phyloP scores from a whole-genome alignment of 192 early-diverging fungal species.

The Paraglomus brasilianum region DNA sequence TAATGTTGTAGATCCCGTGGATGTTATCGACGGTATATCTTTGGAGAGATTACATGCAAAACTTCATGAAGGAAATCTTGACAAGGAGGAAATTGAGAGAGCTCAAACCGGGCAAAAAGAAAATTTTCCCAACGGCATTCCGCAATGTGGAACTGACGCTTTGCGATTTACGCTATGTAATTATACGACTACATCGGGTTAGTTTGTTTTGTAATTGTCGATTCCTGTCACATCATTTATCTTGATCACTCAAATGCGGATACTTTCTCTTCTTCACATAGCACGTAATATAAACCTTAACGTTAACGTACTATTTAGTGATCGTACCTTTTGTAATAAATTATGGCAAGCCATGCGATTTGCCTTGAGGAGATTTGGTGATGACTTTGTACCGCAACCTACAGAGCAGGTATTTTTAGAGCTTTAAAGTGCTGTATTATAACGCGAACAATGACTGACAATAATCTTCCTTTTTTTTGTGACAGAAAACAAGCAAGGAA shows the following conservation, averaged over 20 bases:
- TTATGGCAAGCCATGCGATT: slow-evolving; percentile 98
- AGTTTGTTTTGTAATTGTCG: slow-evolving; percentile 1
- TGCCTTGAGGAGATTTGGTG: slow-evolving; percentile 93
- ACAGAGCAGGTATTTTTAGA: slow-evolving; percentile 35
- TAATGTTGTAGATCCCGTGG: slow-evolving; percentile 97
- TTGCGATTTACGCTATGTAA: slow-evolving; percentile 80
- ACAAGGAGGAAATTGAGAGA: slow-evolving; percentile 82
- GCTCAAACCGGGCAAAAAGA: slow-evolving; percentile 81
- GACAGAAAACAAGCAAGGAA: slow-evolving; percentile 68
- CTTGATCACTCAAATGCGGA: background rate
- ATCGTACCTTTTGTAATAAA: slow-evolving; percentile 99
- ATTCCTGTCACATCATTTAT: slow-evolving; percentile 17
- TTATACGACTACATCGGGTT: slow-evolving; percentile 57
- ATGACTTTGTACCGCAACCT: slow-evolving; percentile 72
- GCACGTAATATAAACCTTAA: slow-evolving; percentile 93
- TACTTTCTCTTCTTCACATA: background rate
- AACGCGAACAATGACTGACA: slow-evolving; percentile 5
- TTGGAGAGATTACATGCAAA: slow-evolving; percentile 76
- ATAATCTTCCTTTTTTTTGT: slow-evolving; percentile 33
- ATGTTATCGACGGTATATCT: slow-evolving; percentile 93
- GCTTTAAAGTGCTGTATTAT: background rate
- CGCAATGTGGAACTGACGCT: slow-evolving; percentile 97
- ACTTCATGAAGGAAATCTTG: slow-evolving; percentile 84
- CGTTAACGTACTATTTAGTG: slow-evolving; percentile 94
- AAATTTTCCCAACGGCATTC: slow-evolving; percentile 96